Percentiles rank a stretch among this genome's conserved stretches.
Evolutionary conservation across 1,284 basidiomycete genomes (phyloP).

Genomic region (Leccinum pallidistipes): DNA sequence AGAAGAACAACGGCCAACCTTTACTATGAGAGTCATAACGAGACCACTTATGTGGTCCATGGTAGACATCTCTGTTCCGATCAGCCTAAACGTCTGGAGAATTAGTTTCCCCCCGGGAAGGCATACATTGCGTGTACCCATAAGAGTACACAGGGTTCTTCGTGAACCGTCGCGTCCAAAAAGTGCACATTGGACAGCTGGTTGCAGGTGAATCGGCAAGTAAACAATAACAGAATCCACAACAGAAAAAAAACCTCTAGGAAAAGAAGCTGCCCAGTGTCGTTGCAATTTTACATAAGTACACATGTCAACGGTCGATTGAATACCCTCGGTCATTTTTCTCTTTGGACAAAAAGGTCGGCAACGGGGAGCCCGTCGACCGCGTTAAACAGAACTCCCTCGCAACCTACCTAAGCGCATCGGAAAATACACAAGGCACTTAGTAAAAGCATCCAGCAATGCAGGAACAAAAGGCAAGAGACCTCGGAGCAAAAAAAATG

Average conservation of each 20-base stretch:
- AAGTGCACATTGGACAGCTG: slow-evolving; percentile 59
- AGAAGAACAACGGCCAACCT: slow-evolving; percentile 39
- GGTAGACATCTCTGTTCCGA: slow-evolving; percentile 57
- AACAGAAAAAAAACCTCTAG: slow-evolving; percentile 2
- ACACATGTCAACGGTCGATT: slow-evolving; percentile 6
- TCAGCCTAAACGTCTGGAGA: slow-evolving; percentile 60
- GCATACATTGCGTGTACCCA: slow-evolving; percentile 63
- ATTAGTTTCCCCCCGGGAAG: slow-evolving; percentile 44
- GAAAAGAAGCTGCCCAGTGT: not conserved
- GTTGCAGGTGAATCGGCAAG: not conserved
- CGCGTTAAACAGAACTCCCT: slow-evolving; percentile 4
- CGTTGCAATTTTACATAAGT: slow-evolving; percentile 4
- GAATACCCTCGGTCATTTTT: not conserved
- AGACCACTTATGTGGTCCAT: slow-evolving; percentile 47
- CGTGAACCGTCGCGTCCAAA: slow-evolving; percentile 65
- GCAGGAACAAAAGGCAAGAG: slow-evolving; percentile 7
- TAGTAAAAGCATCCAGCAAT: slow-evolving; percentile 17
- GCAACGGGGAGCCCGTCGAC: not conserved
- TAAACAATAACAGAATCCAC: not conserved
- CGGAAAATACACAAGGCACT: slow-evolving; percentile 23
- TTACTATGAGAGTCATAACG: slow-evolving; percentile 27
- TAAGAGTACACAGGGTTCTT: slow-evolving; percentile 61
- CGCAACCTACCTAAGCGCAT: slow-evolving; percentile 24
- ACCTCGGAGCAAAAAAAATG: slow-evolving; percentile 3
- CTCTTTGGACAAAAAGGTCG: not conserved